Base-by-base conservation (phyloP, 108 stramenopile genomes). In the Fragilaria crotonensis region DNA sequence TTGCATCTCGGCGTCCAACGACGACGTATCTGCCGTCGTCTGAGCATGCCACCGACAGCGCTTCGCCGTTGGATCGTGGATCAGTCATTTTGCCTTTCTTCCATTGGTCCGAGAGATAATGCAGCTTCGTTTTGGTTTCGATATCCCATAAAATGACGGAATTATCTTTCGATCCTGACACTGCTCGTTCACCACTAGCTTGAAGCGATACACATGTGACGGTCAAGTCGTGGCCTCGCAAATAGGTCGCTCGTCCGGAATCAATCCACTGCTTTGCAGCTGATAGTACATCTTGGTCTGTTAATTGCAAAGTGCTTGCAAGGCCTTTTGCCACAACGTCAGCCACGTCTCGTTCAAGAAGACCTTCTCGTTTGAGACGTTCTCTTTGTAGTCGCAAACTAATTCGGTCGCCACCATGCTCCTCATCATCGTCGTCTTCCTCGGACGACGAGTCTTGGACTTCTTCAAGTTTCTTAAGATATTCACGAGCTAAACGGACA, bases 91-190 rank as follows among this genome's bases (percentile, higher is more conserved):
- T 52, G 3, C 19, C 23, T 50, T 64, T 60, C 50, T 82, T 83
- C 67, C 78, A 77, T 25, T 59, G 32, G 19, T 72, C 72, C 26
- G 64, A 63, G 14, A 91, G 47, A 17, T 55, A 68, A 0, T 57
- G 51, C 1, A 70, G 30, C 27, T 59, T 66, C 27, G 59, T 75
- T 21, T 83, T 88, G 0, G 74, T 81, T 64, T 96, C 89, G 1
- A 97, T 73, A 68, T 99, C 92, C 90, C 92, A 98, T 30, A 75
- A 48, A 47, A 95, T 51, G 21, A 99, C 66, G 0, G 92, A 87
- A 61, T 96, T 93, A 70, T 99, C 98, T 76, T 99, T 99, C 33
- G 90, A 74, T 25, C 96, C 98, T 19, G 93, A 93, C 30, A 83
- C 78, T 11, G 83, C 87, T 33, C 45, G 59, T 4, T 57, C 48